Percentiles rank a stretch among this genome's conserved stretches.
Conservation (phyloP, 2,329 filamentous ascomycete species). For the Colletotrichum eremochloae region DNA sequence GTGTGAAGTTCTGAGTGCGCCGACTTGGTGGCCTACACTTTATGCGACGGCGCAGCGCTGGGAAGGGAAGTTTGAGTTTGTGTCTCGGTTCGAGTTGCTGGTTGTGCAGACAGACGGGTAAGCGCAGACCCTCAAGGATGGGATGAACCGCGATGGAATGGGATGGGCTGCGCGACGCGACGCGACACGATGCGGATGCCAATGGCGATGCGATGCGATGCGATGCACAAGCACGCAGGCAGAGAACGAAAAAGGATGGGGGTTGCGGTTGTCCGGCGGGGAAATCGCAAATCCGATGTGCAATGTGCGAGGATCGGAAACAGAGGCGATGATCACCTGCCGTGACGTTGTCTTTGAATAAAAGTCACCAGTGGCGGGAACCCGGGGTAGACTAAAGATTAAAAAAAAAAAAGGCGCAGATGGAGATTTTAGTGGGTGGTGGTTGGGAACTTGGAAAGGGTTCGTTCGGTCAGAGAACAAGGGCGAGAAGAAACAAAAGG, state of each 20-base stretch:
- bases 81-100: neutral
- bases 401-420: neutral
- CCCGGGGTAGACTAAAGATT: neutral
- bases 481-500: neutral
- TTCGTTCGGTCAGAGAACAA: neutral
- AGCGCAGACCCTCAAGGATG: neutral
- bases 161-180: neutral
- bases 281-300: neutral
- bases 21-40: constrained; percentile 24
- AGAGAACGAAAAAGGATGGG: neutral
- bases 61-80: neutral
- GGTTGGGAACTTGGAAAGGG: neutral
- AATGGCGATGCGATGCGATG: neutral
- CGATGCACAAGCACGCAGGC: neutral
- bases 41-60: neutral
- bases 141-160: neutral
- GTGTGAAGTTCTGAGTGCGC: constrained; percentile 26
- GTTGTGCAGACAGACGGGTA: neutral
- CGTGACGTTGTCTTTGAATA: neutral
- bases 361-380: neutral
- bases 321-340: neutral
- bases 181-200: neutral
- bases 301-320: neutral
- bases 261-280: neutral
- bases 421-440: neutral